Conservation (phyloP, 306 rosid genomes). For the Styphnolobium japonicum region DNA sequence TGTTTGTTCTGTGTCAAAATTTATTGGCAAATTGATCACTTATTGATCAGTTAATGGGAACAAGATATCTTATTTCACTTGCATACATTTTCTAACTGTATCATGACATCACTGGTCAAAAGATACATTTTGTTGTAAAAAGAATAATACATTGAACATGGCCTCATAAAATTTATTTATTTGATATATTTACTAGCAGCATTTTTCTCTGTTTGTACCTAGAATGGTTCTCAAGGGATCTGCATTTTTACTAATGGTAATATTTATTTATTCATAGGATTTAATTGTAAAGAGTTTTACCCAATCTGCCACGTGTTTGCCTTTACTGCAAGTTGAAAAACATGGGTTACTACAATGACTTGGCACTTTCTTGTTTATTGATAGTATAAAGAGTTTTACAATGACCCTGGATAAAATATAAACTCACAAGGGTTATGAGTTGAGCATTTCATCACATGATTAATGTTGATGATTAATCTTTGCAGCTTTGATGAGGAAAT, state of each 20-base stretch:
- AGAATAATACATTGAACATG: neutral
- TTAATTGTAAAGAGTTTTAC: neutral
- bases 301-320: neutral
- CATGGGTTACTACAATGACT: neutral
- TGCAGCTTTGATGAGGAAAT: conserved; percentile 84
- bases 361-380: neutral
- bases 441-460: conserved; percentile 7
- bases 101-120: neutral
- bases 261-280: neutral
- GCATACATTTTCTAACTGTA: neutral
- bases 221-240: neutral
- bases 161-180: neutral
- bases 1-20: neutral
- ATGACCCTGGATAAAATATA: neutral
- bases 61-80: neutral
- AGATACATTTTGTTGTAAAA: neutral
- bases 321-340: neutral
- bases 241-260: neutral
- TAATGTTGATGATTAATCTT: conserved; percentile 17
- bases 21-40: neutral
- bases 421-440: neutral
- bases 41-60: neutral
- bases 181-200: neutral
- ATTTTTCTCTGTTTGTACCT: neutral
- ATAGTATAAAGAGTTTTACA: neutral